Percentiles rank a stretch among this genome's conserved stretches.
Evolutionary conservation across 805 yeast species (phyloP).

Genomic region (Groenewaldozyma tartarivorans): DNA sequence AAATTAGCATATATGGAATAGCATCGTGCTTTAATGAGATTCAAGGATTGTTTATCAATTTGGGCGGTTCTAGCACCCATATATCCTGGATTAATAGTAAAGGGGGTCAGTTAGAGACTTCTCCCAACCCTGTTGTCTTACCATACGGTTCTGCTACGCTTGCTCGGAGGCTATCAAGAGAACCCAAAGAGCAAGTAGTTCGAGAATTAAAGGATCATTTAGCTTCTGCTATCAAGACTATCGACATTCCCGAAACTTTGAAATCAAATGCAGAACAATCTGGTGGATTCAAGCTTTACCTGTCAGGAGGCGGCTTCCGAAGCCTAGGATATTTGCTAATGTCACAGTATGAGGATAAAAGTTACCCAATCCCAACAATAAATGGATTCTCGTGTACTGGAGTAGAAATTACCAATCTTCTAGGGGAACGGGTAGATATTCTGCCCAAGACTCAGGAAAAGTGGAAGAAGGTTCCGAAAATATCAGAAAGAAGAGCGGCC

Average conservation of each 20-base stretch:
- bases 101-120: constrained; percentile 45
- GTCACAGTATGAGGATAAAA: constrained; percentile 34
- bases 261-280: constrained; percentile 40
- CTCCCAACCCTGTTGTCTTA: constrained; percentile 49
- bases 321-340: constrained; percentile 57
- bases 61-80: constrained; percentile 66
- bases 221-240: constrained; percentile 39
- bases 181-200: constrained; percentile 39
- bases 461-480: constrained; percentile 48
- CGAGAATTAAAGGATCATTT: constrained; percentile 47
- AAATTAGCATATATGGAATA: constrained; percentile 62
- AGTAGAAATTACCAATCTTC: constrained; percentile 32
- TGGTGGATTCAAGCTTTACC: constrained; percentile 55
- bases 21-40: constrained; percentile 62
- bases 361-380: constrained; percentile 60
- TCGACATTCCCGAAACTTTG: constrained; percentile 45
- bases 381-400: constrained; percentile 58
- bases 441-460: constrained; percentile 1
- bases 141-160: constrained; percentile 72
- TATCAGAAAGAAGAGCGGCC: constrained; percentile 53
- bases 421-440: constrained; percentile 9
- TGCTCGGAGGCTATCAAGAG: constrained; percentile 43
- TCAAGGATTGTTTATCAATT: constrained; percentile 60
- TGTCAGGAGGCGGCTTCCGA: constrained; percentile 69
- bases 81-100: constrained; percentile 57